A percentile compares a stretch with the other conserved stretches of the same genome.
Evolutionary conservation across 148 eudicot genomes (phyloP).

Genomic region (Cornus controversa): DNA sequence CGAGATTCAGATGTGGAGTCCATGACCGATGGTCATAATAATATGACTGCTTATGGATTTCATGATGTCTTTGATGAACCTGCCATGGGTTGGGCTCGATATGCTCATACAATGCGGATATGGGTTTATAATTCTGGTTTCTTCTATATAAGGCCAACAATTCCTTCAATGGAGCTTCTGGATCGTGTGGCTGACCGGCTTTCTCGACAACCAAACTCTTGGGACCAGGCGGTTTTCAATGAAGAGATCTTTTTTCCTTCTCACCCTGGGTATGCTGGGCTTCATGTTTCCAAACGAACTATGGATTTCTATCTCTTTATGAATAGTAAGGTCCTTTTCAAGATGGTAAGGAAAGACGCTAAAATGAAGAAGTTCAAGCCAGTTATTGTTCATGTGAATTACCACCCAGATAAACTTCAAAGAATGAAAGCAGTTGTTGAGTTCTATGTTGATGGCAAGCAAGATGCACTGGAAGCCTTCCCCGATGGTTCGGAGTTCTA

Average conservation of each 20-base stretch:
- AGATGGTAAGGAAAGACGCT: conserved; percentile 76
- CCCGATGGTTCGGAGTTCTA: conserved; percentile 60
- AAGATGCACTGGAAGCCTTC: conserved; percentile 71
- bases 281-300: conserved; percentile 82
- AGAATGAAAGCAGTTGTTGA: conserved; percentile 89
- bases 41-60: conserved; percentile 83
- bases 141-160: conserved; percentile 85
- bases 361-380: conserved; percentile 74
- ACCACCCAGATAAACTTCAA: conserved; percentile 82
- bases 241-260: conserved; percentile 85
- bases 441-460: conserved; percentile 69
- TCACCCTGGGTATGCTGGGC: conserved; percentile 85
- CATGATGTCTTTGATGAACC: conserved; percentile 92
- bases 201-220: conserved; percentile 39
- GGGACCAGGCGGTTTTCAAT: conserved; percentile 99
- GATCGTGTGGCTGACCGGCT: conserved; percentile 87
- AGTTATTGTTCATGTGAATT: conserved; percentile 81
- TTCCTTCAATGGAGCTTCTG: conserved; percentile 86
- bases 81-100: conserved; percentile 96
- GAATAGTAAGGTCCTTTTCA: conserved; percentile 93
- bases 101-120: conserved; percentile 94
- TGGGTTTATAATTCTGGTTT: conserved; percentile 97
- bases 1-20: conserved; percentile 96
- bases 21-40: conserved; percentile 91
- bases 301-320: conserved; percentile 85